These are phyloP conservation scores for Xylaria telfairii DNA, from an alignment of 495 filamentous ascomycete genomes.

Conservation along the genomic window DNA sequence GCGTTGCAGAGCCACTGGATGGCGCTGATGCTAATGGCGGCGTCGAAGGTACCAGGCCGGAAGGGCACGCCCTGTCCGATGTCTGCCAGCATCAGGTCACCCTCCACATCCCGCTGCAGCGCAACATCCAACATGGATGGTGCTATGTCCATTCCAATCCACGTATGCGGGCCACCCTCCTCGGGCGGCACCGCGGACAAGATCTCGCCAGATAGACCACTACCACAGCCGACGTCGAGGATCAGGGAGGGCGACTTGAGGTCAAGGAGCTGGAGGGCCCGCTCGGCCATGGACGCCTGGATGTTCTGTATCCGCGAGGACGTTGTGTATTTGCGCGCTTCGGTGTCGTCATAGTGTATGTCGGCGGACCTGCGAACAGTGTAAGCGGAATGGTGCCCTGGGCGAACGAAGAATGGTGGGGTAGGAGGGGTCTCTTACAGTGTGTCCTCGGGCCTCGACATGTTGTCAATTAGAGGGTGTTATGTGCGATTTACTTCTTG, in stretches of 20 bases:
- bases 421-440: conserved; percentile 61
- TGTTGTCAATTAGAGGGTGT: conserved; percentile 24
- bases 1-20: conserved; percentile 99
- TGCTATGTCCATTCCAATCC: conserved; percentile 96
- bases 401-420: conserved; percentile 19
- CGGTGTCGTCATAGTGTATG: conserved; percentile 94
- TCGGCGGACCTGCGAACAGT: conserved; percentile 74
- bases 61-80: conserved; percentile 97
- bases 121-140: conserved; percentile 92
- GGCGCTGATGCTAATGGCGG: conserved; percentile 90
- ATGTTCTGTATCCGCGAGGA: conserved; percentile 93
- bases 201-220: conserved; percentile 92
- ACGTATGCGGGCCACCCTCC: conserved; percentile 84
- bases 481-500: conserved; percentile 18
- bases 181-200: conserved; percentile 68
- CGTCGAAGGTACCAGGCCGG: conserved; percentile 90
- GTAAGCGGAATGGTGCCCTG: conserved; percentile 22
- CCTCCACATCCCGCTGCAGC: conserved; percentile 87
- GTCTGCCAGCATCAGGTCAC: conserved; percentile 89
- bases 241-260: conserved; percentile 82
- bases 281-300: conserved; percentile 91
- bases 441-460: conserved; percentile 96
- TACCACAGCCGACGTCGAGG: conserved; percentile 94
- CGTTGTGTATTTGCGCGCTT: conserved; percentile 97
- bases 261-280: conserved; percentile 87